Conservation (phyloP, 306 rosid species). For the Begonia peltatifolia region DNA sequence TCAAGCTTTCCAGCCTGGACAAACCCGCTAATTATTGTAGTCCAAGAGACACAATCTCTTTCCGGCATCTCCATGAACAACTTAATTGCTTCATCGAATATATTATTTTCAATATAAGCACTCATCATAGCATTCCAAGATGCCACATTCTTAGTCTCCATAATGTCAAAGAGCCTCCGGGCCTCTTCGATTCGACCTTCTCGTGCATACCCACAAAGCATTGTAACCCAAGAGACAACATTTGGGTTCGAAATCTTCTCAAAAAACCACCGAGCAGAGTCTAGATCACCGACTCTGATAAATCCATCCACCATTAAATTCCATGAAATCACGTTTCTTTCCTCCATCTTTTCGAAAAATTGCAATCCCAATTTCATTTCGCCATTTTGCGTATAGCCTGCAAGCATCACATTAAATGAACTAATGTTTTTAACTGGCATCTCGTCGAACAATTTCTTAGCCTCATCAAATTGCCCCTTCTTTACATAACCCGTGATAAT, state of each 20-base stretch:
- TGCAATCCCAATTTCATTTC: slow-evolving; percentile 41
- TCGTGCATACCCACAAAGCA: slow-evolving; percentile 61
- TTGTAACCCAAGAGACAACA: slow-evolving; percentile 53
- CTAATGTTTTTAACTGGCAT: slow-evolving; percentile 54
- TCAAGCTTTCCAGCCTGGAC: slow-evolving; percentile 55
- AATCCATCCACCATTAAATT: slow-evolving; percentile 68
- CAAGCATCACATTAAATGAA: slow-evolving; percentile 68
- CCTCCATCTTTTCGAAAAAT: slow-evolving; percentile 42
- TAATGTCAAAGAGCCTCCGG: slow-evolving; percentile 41
- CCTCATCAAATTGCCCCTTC: slow-evolving; percentile 46
- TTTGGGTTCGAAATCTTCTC: slow-evolving; percentile 40
- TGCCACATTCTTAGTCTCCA: slow-evolving; percentile 56
- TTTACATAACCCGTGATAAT: slow-evolving; percentile 67
- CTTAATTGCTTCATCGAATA: slow-evolving; percentile 46
- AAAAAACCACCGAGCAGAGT: slow-evolving; percentile 55
- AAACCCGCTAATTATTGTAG: slow-evolving; percentile 60
- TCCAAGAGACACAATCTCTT: slow-evolving; percentile 71
- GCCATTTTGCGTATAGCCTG: slow-evolving; percentile 62
- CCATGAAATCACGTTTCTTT: slow-evolving; percentile 68
- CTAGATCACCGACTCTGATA: slow-evolving; percentile 38
- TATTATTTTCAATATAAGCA: slow-evolving; percentile 48
- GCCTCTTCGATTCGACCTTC: slow-evolving; percentile 44
- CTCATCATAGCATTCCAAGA: slow-evolving; percentile 89
- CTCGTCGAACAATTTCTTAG: slow-evolving; percentile 40
- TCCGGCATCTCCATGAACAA: slow-evolving; percentile 46